phyloP scores from a whole-genome alignment of 2,329 filamentous ascomycete genomes.

The Botrytis elliptica region DNA sequence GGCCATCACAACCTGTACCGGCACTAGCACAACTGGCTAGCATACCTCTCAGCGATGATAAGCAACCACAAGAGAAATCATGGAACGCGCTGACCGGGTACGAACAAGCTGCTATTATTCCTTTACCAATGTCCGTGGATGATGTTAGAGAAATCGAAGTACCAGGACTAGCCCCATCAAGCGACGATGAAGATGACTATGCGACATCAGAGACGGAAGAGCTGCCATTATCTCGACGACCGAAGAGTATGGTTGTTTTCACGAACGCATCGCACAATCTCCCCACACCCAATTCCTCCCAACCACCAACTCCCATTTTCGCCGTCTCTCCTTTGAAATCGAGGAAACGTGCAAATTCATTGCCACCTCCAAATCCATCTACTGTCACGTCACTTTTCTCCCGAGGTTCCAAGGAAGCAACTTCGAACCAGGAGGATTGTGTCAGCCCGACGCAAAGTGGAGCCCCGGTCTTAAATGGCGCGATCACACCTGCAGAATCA shows the following conservation, averaged over 20 bases:
- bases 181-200: conserved; percentile 59
- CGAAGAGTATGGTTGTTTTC: conserved; percentile 46
- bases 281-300: conserved; percentile 35
- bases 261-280: conserved; percentile 32
- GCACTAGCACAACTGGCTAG: conserved; percentile 37
- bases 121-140: conserved; percentile 64
- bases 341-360: conserved; percentile 37
- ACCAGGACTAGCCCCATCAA: conserved; percentile 62
- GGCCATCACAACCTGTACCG: conserved; percentile 25
- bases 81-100: conserved; percentile 31
- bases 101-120: conserved; percentile 55
- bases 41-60: conserved; percentile 40
- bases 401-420: conserved; percentile 22
- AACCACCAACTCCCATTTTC: conserved; percentile 26
- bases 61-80: conserved; percentile 25
- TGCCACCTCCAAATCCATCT: conserved; percentile 31
- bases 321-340: conserved; percentile 15
- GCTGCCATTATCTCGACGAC: conserved; percentile 38
- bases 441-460: conserved; percentile 1
- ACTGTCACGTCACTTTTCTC: conserved; percentile 28
- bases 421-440: background rate
- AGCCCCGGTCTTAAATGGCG: conserved; percentile 9
- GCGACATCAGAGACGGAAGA: conserved; percentile 42
- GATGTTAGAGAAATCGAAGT: conserved; percentile 81
- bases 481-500: conserved; percentile 18